Evolutionary conservation across 2,329 filamentous ascomycete genomes (phyloP), one percentile per base, ranked within the genome.

Genomic region (Curvularia eragrostidis): DNA sequence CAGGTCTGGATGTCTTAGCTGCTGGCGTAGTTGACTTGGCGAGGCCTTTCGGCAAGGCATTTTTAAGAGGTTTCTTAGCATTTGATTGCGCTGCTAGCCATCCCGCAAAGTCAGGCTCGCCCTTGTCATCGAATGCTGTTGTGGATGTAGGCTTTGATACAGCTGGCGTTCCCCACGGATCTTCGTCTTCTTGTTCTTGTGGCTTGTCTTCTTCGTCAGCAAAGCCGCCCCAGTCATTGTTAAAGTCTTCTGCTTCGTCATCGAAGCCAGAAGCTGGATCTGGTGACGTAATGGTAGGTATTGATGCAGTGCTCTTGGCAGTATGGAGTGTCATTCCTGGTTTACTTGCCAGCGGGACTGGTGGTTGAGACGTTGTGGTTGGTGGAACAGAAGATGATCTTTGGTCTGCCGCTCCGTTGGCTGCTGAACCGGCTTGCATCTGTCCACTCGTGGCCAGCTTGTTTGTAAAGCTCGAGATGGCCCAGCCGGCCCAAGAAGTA

Each of bases 391-490:
- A 84, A 8, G 81, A 78, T 32, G 83, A 77, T 23, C 82, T 77
- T 47, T 70, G 70, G 19, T 83, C 77, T 12, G 80, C 80, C 2
- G 78, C 79, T 59, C 68, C 70, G 28, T 74, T 77, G 8, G 64
- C 47, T 1, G 51, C 26, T 7, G 65, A 58, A 12, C 47, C 79
- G 12, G 87, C 80, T 71, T 94, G 84, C 62, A 99, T 99, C 56
- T 97, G 90, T 18, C 95, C 95, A 8, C 90, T 90, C 0, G 92
- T 93, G 1, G 91, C 89, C 12, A 98, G 76, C 70, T 97, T 97
- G 78, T 98, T 98, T 1, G 95, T 98, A 74, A 99, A 99, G 1
- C 93, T 97, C 0, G 95, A 98, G 53, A 99, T 97, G 1, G 95
- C 95, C 95, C 95, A 99, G 12, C 95, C 95, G 1, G 95, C 87